These are phyloP conservation scores for Backusella tarrabulga DNA, from an alignment of 192 early-diverging fungal genomes.

Conservation along the genomic window DNA sequence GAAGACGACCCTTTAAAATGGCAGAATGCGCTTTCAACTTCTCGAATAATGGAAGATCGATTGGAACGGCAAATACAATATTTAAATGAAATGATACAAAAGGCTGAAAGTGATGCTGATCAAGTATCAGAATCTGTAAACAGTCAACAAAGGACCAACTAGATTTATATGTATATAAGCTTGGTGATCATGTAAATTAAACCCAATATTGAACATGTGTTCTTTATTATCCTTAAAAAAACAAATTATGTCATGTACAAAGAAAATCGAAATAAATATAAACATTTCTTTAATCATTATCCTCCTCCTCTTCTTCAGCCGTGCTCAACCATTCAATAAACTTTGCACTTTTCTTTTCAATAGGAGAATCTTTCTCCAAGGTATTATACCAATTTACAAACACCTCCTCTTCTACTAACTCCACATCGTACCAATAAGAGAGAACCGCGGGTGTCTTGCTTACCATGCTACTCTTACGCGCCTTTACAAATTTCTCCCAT, in stretches of 20 bases:
- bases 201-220: neutral
- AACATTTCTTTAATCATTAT: neutral
- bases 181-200: neutral
- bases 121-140: slow-evolving; percentile 13
- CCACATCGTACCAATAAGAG: slow-evolving; percentile 68
- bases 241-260: neutral
- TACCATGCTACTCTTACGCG: slow-evolving; percentile 45
- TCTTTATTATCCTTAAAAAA: neutral
- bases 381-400: slow-evolving; percentile 65
- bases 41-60: neutral
- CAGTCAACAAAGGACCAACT: neutral
- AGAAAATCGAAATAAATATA: neutral
- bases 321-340: slow-evolving; percentile 81
- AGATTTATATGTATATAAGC: neutral
- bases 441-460: slow-evolving; percentile 60
- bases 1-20: neutral
- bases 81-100: slow-evolving; percentile 6
- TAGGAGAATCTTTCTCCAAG: slow-evolving; percentile 44
- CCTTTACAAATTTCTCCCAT: slow-evolving; percentile 58
- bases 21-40: neutral
- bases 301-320: slow-evolving; percentile 76
- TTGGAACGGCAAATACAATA: slow-evolving; percentile 8
- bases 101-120: slow-evolving; percentile 1
- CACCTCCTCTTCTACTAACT: slow-evolving; percentile 80
- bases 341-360: slow-evolving; percentile 62